Conservation (phyloP, 495 filamentous ascomycete genomes). For the Neurospora sublineolata region DNA sequence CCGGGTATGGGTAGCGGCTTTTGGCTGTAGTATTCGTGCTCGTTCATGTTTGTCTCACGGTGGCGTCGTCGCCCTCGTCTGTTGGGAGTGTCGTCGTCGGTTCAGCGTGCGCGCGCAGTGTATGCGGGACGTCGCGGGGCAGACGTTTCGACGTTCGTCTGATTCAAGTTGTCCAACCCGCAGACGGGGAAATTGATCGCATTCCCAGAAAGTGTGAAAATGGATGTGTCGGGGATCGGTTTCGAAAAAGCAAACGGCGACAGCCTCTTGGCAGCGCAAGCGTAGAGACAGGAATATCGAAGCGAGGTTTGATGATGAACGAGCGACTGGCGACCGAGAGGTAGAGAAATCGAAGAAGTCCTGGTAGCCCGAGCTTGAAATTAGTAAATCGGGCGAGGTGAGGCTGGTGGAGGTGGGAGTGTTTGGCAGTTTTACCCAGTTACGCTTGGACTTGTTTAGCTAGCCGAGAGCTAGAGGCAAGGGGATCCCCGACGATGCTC, state of each 20-base stretch:
- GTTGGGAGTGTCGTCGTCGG: not conserved
- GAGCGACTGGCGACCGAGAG: not conserved
- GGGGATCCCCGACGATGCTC: not conserved
- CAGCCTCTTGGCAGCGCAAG: not conserved
- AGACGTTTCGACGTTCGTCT: not conserved
- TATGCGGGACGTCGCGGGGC: not conserved
- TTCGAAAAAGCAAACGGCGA: not conserved
- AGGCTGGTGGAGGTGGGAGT: not conserved
- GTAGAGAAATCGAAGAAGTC: not conserved
- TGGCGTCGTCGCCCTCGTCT: not conserved
- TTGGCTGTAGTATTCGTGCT: conserved; percentile 68
- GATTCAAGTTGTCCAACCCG: not conserved
- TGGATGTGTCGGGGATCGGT: not conserved
- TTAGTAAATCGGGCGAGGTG: not conserved
- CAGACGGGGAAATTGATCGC: not conserved
- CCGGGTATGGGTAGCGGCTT: conserved; percentile 28
- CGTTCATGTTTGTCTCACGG: conserved; percentile 47
- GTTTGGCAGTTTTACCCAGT: not conserved
- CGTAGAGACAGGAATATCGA: not conserved
- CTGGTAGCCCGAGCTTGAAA: not conserved
- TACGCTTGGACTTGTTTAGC: not conserved
- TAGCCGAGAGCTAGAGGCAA: not conserved
- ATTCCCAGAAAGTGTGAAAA: not conserved
- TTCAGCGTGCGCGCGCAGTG: not conserved
- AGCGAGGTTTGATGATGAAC: not conserved